Conservation (phyloP, 208 protist species). For the Crithidia brevicula region DNA sequence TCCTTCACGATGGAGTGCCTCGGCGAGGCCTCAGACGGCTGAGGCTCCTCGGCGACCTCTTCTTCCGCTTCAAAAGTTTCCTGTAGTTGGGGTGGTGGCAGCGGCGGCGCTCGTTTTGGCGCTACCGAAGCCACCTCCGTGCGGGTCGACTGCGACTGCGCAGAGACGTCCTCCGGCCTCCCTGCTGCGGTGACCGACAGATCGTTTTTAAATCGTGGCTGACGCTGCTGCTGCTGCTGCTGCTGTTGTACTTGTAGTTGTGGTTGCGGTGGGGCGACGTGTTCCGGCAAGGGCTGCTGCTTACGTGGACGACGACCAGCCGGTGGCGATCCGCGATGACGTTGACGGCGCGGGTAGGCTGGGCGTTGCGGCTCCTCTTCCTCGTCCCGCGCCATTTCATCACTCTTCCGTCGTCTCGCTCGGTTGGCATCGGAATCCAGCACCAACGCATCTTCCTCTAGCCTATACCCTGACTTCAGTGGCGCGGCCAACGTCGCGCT, state of each 20-base stretch:
- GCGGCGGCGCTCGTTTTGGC: not conserved
- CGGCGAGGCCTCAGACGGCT: not conserved
- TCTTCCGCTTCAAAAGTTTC: not conserved
- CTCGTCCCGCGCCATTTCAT: not conserved
- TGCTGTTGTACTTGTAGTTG: not conserved
- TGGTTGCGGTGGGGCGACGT: not conserved
- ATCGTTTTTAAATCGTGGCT: not conserved
- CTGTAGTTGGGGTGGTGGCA: not conserved
- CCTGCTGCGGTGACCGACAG: not conserved
- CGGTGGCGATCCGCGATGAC: not conserved
- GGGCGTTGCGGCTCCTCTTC: not conserved
- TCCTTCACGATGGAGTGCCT: constrained; percentile 6
- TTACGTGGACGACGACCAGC: not conserved
- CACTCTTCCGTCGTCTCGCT: not conserved
- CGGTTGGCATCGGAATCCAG: not conserved
- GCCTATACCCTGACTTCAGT: not conserved
- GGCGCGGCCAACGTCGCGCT: constrained; percentile 14
- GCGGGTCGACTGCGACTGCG: not conserved
- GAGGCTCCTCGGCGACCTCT: not conserved
- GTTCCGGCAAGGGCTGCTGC: not conserved
- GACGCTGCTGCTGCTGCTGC: constrained; percentile 7
- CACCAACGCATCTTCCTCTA: not conserved
- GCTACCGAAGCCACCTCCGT: not conserved
- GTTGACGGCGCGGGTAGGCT: not conserved
- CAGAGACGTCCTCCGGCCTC: not conserved